Evolutionary conservation across 208 protist genomes (phyloP).

Genomic region (Leishmania tropica): DNA sequence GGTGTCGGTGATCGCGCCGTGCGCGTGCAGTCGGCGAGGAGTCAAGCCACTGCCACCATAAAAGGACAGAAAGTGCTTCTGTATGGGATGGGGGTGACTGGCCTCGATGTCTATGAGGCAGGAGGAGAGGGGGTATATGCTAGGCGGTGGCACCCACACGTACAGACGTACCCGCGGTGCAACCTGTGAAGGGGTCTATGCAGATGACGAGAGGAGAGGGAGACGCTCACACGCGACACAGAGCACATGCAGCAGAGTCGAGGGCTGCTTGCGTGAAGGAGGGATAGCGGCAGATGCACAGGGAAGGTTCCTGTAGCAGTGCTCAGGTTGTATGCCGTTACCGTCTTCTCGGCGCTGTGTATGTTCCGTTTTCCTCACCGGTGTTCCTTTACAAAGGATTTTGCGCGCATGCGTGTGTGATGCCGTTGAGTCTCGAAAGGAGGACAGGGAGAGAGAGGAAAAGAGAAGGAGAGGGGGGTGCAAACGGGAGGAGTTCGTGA

Average conservation of each 20-base stretch:
- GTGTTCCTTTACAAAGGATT: background rate
- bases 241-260: background rate
- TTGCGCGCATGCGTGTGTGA: background rate
- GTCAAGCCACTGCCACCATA: background rate
- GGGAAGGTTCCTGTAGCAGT: background rate
- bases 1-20: background rate
- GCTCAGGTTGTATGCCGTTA: background rate
- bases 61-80: background rate
- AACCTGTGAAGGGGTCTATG: background rate
- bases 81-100: background rate
- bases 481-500: background rate
- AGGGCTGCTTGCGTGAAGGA: background rate
- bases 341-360: background rate
- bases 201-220: background rate
- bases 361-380: background rate
- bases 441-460: background rate
- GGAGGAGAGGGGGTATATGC: background rate
- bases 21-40: background rate
- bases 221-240: background rate
- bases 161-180: background rate
- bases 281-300: background rate
- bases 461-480: background rate
- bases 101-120: background rate
- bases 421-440: background rate
- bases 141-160: background rate